phyloP scores from a whole-genome alignment of 805 yeast genomes.

The Saccharomycopsis babjevae region DNA sequence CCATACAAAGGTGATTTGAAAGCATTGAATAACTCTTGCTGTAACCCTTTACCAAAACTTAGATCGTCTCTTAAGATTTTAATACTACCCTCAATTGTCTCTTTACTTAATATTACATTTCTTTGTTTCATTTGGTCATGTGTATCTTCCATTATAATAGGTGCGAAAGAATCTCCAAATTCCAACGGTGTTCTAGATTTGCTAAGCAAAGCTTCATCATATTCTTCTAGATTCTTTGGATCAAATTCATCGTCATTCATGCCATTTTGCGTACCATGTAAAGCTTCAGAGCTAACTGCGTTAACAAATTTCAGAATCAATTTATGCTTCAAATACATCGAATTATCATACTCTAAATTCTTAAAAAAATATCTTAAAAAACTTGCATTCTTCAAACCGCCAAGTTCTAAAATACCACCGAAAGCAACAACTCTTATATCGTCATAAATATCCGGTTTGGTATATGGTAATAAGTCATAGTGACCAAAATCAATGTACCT shows the following conservation, averaged over 20 bases:
- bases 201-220: slow-evolving; percentile 6
- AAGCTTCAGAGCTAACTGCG: slow-evolving; percentile 57
- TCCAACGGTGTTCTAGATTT: background rate
- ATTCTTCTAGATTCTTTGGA: slow-evolving; percentile 19
- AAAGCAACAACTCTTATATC: slow-evolving; percentile 61
- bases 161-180: slow-evolving; percentile 2
- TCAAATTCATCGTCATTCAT: slow-evolving; percentile 59
- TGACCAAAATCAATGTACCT: slow-evolving; percentile 45
- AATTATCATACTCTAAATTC: slow-evolving; percentile 44
- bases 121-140: slow-evolving; percentile 36
- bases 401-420: slow-evolving; percentile 56
- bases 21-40: slow-evolving; percentile 54
- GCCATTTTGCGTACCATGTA: slow-evolving; percentile 46
- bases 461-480: slow-evolving; percentile 44
- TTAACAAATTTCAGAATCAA: slow-evolving; percentile 38
- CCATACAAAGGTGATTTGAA: slow-evolving; percentile 53
- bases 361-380: slow-evolving; percentile 55
- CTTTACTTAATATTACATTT: slow-evolving; percentile 56
- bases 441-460: slow-evolving; percentile 35
- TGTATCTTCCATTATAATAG: slow-evolving; percentile 46
- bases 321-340: slow-evolving; percentile 40
- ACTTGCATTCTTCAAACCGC: slow-evolving; percentile 61
- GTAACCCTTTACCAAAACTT: slow-evolving; percentile 45
- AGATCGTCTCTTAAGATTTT: slow-evolving; percentile 53
- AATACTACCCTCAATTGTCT: slow-evolving; percentile 54